Conservation (phyloP, 1,284 basidiomycete genomes). For the Sporisorium scitamineum region DNA sequence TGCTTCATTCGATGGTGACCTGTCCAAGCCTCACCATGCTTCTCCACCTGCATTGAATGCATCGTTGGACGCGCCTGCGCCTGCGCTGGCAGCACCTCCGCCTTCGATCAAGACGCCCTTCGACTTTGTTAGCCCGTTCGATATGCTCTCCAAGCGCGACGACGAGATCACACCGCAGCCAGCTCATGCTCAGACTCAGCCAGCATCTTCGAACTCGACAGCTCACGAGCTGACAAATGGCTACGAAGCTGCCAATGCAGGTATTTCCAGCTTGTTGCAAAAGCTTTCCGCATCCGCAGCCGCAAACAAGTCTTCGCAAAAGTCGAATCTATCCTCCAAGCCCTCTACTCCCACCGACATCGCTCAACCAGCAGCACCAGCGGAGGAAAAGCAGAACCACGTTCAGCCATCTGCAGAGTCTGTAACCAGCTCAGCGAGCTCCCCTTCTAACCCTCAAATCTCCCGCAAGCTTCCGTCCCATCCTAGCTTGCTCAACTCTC, state of each 20-base stretch:
- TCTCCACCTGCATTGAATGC: neutral
- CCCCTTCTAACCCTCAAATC: constrained; percentile 1
- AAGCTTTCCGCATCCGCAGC: constrained; percentile 27
- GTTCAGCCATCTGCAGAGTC: neutral
- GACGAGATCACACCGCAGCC: constrained; percentile 9
- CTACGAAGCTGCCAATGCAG: constrained; percentile 29
- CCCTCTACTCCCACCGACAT: neutral
- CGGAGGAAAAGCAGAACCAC: neutral
- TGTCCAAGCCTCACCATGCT: neutral
- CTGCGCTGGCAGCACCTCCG: constrained; percentile 10
- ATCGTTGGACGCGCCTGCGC: neutral
- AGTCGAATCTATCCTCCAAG: neutral
- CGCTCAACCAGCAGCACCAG: no score
- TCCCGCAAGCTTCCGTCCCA: constrained; percentile 21
- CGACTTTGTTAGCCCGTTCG: constrained; percentile 46
- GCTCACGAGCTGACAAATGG: neutral
- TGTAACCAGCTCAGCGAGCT: neutral
- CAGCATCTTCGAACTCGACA: neutral
- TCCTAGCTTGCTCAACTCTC: constrained; percentile 10
- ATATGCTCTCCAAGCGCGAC: constrained; percentile 26
- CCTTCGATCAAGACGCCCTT: constrained; percentile 30
- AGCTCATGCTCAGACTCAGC: constrained; percentile 3
- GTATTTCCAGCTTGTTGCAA: constrained; percentile 22
- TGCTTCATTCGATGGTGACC: constrained; percentile 1
- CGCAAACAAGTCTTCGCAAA: constrained; percentile 9